A percentile compares a stretch with the other conserved stretches of the same genome.
Evolutionary conservation across 1,284 basidiomycete genomes (phyloP).

Genomic region (Trametes hirsuta): DNA sequence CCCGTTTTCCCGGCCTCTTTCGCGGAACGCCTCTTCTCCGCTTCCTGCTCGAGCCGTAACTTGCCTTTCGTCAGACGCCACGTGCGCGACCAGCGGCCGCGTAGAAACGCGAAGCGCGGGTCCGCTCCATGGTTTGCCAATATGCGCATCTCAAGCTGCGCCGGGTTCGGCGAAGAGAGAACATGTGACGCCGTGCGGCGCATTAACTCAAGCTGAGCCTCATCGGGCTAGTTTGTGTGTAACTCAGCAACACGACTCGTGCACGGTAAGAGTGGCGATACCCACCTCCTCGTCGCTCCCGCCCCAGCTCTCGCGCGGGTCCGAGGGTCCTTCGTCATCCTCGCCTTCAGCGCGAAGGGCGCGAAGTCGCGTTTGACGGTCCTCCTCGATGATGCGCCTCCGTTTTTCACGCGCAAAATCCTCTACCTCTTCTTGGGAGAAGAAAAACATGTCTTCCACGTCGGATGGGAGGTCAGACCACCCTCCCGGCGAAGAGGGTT

Average conservation of each 20-base stretch:
- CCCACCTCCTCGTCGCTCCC: slow-evolving; percentile 75
- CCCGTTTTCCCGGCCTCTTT: background rate
- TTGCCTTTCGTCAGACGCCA: slow-evolving; percentile 61
- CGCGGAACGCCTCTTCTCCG: slow-evolving; percentile 35
- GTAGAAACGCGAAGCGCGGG: slow-evolving; percentile 75
- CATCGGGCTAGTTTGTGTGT: slow-evolving; percentile 59
- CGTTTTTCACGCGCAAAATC: slow-evolving; percentile 72
- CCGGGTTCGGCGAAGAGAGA: slow-evolving; percentile 69
- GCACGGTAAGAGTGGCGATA: background rate
- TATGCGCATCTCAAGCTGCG: slow-evolving; percentile 85
- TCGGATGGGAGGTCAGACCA: slow-evolving; percentile 87
- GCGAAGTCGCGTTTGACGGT: slow-evolving; percentile 63
- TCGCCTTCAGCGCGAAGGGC: slow-evolving; percentile 53
- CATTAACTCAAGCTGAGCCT: slow-evolving; percentile 69
- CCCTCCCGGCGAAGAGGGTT: slow-evolving; percentile 54
- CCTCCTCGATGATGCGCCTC: slow-evolving; percentile 58
- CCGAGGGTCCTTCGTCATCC: slow-evolving; percentile 30
- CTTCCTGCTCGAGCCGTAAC: slow-evolving; percentile 40
- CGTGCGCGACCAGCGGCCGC: slow-evolving; percentile 67
- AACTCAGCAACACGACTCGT: background rate
- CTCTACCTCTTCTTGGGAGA: slow-evolving; percentile 66
- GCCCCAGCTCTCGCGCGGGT: slow-evolving; percentile 60
- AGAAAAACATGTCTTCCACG: slow-evolving; percentile 79
- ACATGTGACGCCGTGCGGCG: slow-evolving; percentile 73
- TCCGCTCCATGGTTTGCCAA: slow-evolving; percentile 80